Evolutionary conservation across 78 protist genomes (phyloP), one percentile per base, ranked within the genome.

Genomic region (Dictyostelium purpureum): DNA sequence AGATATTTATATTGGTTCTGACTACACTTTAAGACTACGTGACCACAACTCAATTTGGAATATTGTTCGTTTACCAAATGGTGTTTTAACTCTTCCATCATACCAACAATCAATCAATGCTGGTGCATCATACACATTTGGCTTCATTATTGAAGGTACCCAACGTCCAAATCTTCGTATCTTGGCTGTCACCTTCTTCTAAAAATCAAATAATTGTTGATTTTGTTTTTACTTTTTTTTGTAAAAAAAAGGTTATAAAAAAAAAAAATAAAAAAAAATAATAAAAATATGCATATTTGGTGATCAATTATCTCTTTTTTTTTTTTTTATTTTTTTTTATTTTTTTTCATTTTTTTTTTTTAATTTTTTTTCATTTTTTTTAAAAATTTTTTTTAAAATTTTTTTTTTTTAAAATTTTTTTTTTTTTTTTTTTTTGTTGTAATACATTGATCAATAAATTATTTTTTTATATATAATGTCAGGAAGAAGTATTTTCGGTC

Each of bases 91-190:
- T 14, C 42, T 79, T 14, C 66, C 88, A 61, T 40, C 75, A 24
- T 47, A 43, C 12, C 88, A 79, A 79, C 26, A 47, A 28, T 45
- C 75, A 4, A 65, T 79, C 49, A 79, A 79, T 49, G 70, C 56
- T 12, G 61, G 56, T 26, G 63, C 77, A 4, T 42, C 76, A 0
- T 79, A 79, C 16, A 79, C 88, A 4, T 79, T 79, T 47, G 88
- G 88, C 33, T 65, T 79, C 37, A 79, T 79, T 47, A 40, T 63
- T 63, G 88, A 65, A 45, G 88, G 88, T 10, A 42, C 66, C 6
- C 35, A 1, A 47, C 37, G 26, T 16, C 65, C 80, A 49, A 51
- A 43, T 19, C n/a, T 74, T 2, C 33, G 18, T 28, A 51, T 74
- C 65, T n/a, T n/a, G n/a, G n/a, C n/a, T n/a, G n/a, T n/a, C n/a